Evolutionary conservation across 495 filamentous ascomycete genomes (phyloP), one percentile per base, ranked within the genome.

Genomic region (Glarea lozoyensis): DNA sequence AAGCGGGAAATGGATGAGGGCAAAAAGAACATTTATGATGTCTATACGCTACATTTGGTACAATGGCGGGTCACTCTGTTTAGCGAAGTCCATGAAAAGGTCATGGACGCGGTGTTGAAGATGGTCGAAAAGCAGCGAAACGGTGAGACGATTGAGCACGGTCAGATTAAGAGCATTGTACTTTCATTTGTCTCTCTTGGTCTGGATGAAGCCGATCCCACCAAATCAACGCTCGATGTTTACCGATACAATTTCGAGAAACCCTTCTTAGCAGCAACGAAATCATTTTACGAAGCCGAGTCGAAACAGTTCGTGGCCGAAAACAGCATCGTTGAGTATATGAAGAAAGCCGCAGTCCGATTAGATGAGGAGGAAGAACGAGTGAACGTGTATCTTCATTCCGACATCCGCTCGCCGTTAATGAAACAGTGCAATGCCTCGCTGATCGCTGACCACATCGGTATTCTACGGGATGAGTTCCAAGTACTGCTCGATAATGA

Each of bases 1-100:
- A 97, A 94, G 70, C 76, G 92, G 17, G 92, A 99, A 66, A 94
- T 99, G 63, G 92, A 99, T 50, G 92, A 99, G 60, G 93, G 93
- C 18, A 99, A 99, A 63, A 99, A 99, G 70, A 83, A 89, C 53
- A 82, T 96, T 4, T 96, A 90, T 63, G 92, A 99, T 62, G 88
- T 99, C 35, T 97, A 99, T 61, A 99, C 90, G 1, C 65, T 97
- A 16, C 92, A 97, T 57, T 69, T 99, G 24, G 94, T 95, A 27
- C 84, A 86, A 50, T 99, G 92, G 92, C 86, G 84, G 52, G 74
- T 82, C 34, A 86, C 94, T 45, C 82, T 99, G 49, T 99, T 99
- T 63, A 66, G 72, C 34, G 68, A 78, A 33, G 85, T 94, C 3
- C 81, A 89, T 40, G 69, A 76, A 41, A 88, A 83, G 53, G 92